Base-by-base conservation (phyloP, 2,329 filamentous ascomycete species). In the Penicillium sp. region DNA sequence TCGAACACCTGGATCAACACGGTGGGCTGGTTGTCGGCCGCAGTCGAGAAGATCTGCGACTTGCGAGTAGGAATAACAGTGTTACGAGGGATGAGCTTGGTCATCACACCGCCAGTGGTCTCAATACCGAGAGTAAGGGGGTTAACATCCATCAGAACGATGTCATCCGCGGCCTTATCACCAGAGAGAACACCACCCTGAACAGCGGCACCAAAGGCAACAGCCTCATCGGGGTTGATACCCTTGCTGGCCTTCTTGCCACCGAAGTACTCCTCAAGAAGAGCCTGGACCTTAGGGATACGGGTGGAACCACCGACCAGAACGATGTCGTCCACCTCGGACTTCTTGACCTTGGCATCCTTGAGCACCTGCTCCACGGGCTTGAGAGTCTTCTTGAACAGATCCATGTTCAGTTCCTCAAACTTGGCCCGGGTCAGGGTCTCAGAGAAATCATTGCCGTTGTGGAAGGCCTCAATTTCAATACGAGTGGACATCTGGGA, bases 381-480 rank as follows among this genome's bases (percentile, higher is more conserved):
- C 83, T 96, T 95, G 55, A 97, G 81, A 43, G 93, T 97, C 81
- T 93, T 94, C 84, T 95, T 95, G 85, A 97, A 97, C 48, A 97
- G 84, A 63, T 97, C 91, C 59, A 90, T 90, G 86, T 97, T 97
- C 61, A 97, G 81, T 75, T 97, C 91, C 76, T 98, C 93, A 63
- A 98, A 97, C 81, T 97, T 97, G 79, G 93, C 93, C 60, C 91
- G 87, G 69, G 91, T 96, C 37, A 98, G 81, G 50, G 89, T 96
- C 83, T 97, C 91, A 33, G 90, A 96, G 79, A 97, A 95, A 72
- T 97, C 93, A 57, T 94, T 84, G 76, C 93, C 93, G 59, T 94
- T 83, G 75, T 87, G 86, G 86, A 98, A 94, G 57, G 87, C 84
- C 73, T 98, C 93, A 53, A 98, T 96, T 76, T 97, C 93, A 58